phyloP scores from a whole-genome alignment of 2,329 filamentous ascomycete species.

The Aspergillus cejpii region DNA sequence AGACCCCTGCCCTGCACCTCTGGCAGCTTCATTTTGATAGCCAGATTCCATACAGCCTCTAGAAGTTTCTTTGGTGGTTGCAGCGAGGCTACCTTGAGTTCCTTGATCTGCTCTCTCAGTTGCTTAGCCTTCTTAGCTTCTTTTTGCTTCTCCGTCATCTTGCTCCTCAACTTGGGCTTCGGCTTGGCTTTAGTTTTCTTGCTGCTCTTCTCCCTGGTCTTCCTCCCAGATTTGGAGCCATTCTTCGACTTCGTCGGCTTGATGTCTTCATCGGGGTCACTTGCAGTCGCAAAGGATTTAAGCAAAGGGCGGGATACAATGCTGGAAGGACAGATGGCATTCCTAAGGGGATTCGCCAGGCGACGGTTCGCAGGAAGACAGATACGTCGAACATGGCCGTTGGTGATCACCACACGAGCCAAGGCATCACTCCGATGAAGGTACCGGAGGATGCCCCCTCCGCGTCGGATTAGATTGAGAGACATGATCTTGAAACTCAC shows the following conservation, averaged over 20 bases:
- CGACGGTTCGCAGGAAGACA: slow-evolving; percentile 17
- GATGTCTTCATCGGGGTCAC: slow-evolving; percentile 25
- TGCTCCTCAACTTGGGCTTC: slow-evolving; percentile 28
- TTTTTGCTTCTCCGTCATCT: slow-evolving; percentile 27
- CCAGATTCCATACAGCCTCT: slow-evolving; percentile 18
- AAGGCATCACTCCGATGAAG: slow-evolving; percentile 23
- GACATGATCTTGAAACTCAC: slow-evolving; percentile 22
- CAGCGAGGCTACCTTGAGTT: slow-evolving; percentile 32
- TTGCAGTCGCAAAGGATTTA: slow-evolving; percentile 30
- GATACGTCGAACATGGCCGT: slow-evolving; percentile 25
- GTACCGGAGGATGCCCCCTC: slow-evolving; percentile 26
- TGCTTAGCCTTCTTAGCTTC: slow-evolving; percentile 27
- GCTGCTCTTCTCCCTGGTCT: slow-evolving; percentile 13
- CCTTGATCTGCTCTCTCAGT: slow-evolving; percentile 25
- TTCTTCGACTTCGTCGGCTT: slow-evolving; percentile 17
- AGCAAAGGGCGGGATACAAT: slow-evolving; percentile 19
- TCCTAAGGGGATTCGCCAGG: slow-evolving; percentile 9
- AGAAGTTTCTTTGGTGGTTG: slow-evolving; percentile 34
- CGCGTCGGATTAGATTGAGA: slow-evolving; percentile 28
- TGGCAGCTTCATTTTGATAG: slow-evolving; percentile 16
- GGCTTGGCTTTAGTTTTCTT: slow-evolving; percentile 23
- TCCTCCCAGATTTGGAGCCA: slow-evolving; percentile 10
- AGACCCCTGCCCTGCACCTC: slow-evolving; percentile 6
- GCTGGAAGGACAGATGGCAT: slow-evolving; percentile 8
- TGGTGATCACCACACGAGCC: slow-evolving; percentile 20